phyloP scores from a whole-genome alignment of 2,329 filamentous ascomycete genomes.

The Sordariomycetes sp. region DNA sequence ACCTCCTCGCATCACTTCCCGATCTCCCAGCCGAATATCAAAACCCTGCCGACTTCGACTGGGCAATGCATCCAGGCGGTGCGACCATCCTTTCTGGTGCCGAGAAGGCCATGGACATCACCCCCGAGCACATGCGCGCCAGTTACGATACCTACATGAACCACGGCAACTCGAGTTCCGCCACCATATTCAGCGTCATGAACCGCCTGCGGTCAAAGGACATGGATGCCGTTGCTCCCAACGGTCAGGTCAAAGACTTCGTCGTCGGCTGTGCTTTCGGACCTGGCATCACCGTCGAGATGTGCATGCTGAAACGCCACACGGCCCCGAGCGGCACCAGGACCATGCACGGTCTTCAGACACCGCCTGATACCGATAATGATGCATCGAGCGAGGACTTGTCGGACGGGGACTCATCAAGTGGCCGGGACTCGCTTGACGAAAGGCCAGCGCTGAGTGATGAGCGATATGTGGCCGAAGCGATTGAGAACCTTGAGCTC shows the following conservation, averaged over 20 bases:
- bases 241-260: slow-evolving; percentile 40
- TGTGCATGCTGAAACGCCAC: slow-evolving; percentile 53
- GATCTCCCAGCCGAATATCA: slow-evolving; percentile 33
- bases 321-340: slow-evolving; percentile 10
- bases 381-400: slow-evolving; percentile 30
- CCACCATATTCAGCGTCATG: slow-evolving; percentile 61
- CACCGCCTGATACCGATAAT: slow-evolving; percentile 45
- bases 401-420: slow-evolving; percentile 9
- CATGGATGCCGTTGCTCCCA: slow-evolving; percentile 47
- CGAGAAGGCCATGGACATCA: slow-evolving; percentile 46
- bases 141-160: slow-evolving; percentile 60
- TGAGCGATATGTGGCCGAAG: slow-evolving; percentile 11
- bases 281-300: slow-evolving; percentile 59
- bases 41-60: slow-evolving; percentile 54
- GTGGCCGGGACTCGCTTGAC: slow-evolving; percentile 8
- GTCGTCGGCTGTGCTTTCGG: slow-evolving; percentile 63
- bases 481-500: slow-evolving; percentile 12
- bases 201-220: slow-evolving; percentile 49
- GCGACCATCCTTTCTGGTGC: slow-evolving; percentile 57
- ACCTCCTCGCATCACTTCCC: slow-evolving; percentile 39
- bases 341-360: slow-evolving; percentile 27
- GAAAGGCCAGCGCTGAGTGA: not conserved
- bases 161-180: slow-evolving; percentile 60
- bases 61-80: slow-evolving; percentile 65
- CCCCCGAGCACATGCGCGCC: slow-evolving; percentile 57